Evolutionary conservation across 805 yeast species (phyloP), one percentile per base, ranked within the genome.

Genomic region (Candida piceae): DNA sequence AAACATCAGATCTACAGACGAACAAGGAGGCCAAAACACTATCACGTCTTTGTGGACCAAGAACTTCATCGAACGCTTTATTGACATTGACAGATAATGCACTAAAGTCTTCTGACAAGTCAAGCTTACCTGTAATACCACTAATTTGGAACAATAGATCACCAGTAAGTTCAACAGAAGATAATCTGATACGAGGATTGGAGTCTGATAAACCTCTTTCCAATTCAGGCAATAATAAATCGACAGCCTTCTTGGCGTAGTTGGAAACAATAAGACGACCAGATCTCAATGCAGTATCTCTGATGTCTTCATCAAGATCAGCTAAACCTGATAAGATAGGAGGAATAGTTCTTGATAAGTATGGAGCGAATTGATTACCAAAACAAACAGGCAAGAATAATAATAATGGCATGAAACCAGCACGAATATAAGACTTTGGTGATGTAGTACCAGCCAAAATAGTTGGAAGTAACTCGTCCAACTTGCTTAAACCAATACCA

Each of bases 101-200:
- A 18, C 61, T 52, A 42, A 62, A 72, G 37, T 73, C 83, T 42
- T 76, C 84, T 22, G 68, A 60, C 41, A 80, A 72, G 49, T 83
- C 94, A 52, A 72, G 76, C 57, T 78, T 84, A 46, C 89, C 87
- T 24, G 82, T 74, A 42, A 88, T 78, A 59, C 97, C 98, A 30
- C 95, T 83, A 49, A 93, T 80, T 66, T 90, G 95, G 80, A 85
- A 89, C 50, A 93, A 69, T 53, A 93, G 69, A 49, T 93, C 98
- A 48, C 98, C 97, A 5, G 96, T 82, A 46, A 93, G 83, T 64
- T 89, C 96, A 29, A 93, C 94, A 24, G 97, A 88, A 1, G 96
- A 84, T 40, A 88, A 70, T 61, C 99, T 78, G 55, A 93, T 93
- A 55, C 97, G 79, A 61, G 84, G 76, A 53, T 78, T 84, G 41